Evolutionary conservation across 2,329 filamentous ascomycete species (phyloP).

Genomic region (Bipolaris bicolor): DNA sequence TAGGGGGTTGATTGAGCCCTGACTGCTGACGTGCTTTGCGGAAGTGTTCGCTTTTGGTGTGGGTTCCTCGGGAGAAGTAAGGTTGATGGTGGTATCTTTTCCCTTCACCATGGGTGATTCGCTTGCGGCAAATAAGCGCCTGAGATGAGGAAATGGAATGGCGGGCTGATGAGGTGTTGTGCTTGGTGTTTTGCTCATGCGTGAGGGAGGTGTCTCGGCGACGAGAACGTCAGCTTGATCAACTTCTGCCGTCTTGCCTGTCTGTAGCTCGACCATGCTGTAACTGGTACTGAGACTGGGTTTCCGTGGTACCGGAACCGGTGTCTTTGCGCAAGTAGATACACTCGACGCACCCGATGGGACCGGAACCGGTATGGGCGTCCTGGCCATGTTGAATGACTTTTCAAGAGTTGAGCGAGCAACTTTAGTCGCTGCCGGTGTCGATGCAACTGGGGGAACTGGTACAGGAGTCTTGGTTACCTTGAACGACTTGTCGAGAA

Average conservation of each 20-base stretch:
- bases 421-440: too few relatives aligned
- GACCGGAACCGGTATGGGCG: neutral
- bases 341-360: neutral
- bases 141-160: conserved; percentile 21
- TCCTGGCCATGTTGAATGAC: neutral
- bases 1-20: conserved; percentile 6
- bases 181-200: conserved; percentile 6
- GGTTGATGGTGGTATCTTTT: conserved; percentile 1
- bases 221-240: conserved; percentile 14
- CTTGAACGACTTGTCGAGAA: neutral
- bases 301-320: conserved; percentile 4
- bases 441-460: neutral
- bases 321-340: conserved; percentile 13
- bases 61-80: conserved; percentile 5
- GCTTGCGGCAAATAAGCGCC: neutral
- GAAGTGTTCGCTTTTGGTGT: neutral
- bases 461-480: conserved; percentile 1
- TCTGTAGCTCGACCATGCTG: neutral
- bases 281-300: neutral
- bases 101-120: neutral
- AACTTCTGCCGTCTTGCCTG: neutral
- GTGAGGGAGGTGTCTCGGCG: conserved; percentile 22
- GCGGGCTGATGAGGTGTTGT: conserved; percentile 10
- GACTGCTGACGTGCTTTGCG: conserved; percentile 2
- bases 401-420: neutral